Evolutionary conservation across 2,329 filamentous ascomycete genomes (phyloP), one percentile per base, ranked within the genome.

Genomic region (Neonectria punicea): DNA sequence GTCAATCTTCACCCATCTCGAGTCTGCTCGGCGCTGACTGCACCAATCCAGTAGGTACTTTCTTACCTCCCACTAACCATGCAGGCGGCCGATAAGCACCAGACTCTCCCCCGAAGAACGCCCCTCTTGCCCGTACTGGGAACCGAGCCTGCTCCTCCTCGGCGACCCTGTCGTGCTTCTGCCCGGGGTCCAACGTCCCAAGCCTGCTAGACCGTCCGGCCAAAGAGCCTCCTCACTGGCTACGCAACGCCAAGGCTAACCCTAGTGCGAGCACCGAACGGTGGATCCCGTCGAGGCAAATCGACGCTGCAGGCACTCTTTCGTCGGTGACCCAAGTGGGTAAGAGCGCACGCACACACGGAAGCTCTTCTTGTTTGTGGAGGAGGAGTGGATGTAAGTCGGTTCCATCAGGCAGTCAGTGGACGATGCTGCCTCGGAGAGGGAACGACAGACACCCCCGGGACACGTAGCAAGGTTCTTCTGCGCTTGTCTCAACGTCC

Each of bases 311-410:
- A 25, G 16, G 58, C 53, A 16, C 14, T 22, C 41, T 5, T 32
- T 20, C 18, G 39, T 47, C 54, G 61, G 61, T 63, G 49, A 63
- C 20, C 61, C 50, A 58, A 58, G 61, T 22, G 49, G 61, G 61
- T 36, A 63, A 54, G 32, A 36, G 16, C 25, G 41, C 61, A 63
- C 46, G 57, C 55, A 34, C 41, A 41, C 47, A 41, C 20, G 30
- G 49, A 51, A 49, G 44, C 49, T 14, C 34, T 5, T 22, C 20
- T 22, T n/a, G 9, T 18, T 16, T 20, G 28, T 5, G 8, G 5
- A 6, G 28, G 20, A n/a, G 46, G 39, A 43, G 39, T 43, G 39
- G 39, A 2, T 43, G 39, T 43, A 43, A 43, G 39, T 43, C n/a
- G n/a, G 30, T 30, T 30, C 25, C 25, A 25, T 25, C 25, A 30